Conservation (phyloP, 2,329 filamentous ascomycete genomes). For the Balansia obtecta region DNA sequence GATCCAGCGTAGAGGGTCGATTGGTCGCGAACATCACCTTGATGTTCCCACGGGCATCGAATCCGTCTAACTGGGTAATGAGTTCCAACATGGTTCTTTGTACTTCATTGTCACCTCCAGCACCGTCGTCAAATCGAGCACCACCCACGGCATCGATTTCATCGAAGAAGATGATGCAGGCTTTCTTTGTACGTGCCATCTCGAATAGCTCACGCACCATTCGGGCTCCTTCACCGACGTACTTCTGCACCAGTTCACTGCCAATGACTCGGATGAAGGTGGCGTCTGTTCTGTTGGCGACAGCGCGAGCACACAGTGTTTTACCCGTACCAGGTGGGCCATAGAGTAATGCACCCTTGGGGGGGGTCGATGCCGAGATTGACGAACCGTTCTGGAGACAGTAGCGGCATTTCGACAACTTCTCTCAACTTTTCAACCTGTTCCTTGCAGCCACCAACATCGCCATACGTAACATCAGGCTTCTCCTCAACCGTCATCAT, state of each 20-base stretch:
- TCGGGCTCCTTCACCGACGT: constrained; percentile 92
- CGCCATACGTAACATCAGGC: constrained; percentile 96
- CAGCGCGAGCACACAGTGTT: constrained; percentile 91
- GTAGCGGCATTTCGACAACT: constrained; percentile 94
- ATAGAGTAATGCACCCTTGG: constrained; percentile 93
- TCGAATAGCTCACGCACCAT: constrained; percentile 99
- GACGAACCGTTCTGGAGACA: constrained; percentile 94
- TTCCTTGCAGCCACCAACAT: constrained; percentile 98
- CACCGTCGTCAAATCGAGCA: constrained; percentile 91
- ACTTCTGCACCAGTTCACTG: constrained; percentile 96
- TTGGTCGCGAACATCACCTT: constrained; percentile 99
- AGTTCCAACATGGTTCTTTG: constrained; percentile 97
- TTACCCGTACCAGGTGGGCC: constrained; percentile 98
- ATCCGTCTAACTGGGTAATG: constrained; percentile 92
- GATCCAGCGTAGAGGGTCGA: constrained; percentile 86
- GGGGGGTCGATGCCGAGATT: constrained; percentile 98
- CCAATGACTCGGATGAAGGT: constrained; percentile 99
- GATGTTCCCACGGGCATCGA: constrained; percentile 94
- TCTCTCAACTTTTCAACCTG: constrained; percentile 98
- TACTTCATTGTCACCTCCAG: constrained; percentile 93
- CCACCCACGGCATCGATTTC: constrained; percentile 95
- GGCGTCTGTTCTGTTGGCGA: constrained; percentile 94
- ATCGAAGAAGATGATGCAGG: constrained; percentile 95
- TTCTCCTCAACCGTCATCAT: constrained; percentile 99
- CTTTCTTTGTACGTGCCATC: constrained; percentile 99